Evolutionary conservation across 169 alveolate genomes (phyloP).

Genomic region (Besnoitia besnoiti): DNA sequence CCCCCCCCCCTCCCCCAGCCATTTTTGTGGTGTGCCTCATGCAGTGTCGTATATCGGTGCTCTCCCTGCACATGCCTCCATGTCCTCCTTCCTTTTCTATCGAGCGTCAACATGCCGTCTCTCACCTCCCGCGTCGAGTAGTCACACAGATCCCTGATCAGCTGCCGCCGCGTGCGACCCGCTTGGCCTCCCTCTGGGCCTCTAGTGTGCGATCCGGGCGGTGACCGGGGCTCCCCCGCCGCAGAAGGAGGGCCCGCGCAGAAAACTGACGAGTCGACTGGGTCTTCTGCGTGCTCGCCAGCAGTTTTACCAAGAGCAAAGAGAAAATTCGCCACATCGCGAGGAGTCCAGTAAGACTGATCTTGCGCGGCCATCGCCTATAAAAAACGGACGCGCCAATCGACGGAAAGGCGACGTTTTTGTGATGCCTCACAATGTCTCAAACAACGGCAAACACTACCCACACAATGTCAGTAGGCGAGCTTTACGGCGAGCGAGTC

Average conservation of each 20-base stretch:
- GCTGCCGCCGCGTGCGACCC: background rate
- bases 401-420: too few relatives aligned
- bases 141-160: background rate
- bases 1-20: too few relatives aligned
- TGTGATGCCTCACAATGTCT: too few relatives aligned
- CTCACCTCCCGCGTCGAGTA: background rate
- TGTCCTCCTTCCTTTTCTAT: too few relatives aligned
- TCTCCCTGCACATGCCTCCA: too few relatives aligned
- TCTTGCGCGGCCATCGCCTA: constrained; percentile 32
- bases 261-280: background rate
- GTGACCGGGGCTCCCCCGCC: background rate
- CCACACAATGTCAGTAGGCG: too few relatives aligned
- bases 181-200: background rate
- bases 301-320: constrained; percentile 3
- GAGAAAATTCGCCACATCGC: background rate
- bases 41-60: too few relatives aligned
- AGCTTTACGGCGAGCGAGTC: too few relatives aligned
- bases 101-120: too few relatives aligned
- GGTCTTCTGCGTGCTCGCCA: constrained; percentile 14
- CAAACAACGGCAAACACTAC: too few relatives aligned
- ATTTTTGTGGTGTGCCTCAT: too few relatives aligned
- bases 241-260: background rate
- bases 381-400: too few relatives aligned
- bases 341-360: background rate
- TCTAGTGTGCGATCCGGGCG: background rate